Evolutionary conservation across 2,329 filamentous ascomycete genomes (phyloP), one percentile per base, ranked within the genome.

Genomic region (Colletotrichum gigasporum): DNA sequence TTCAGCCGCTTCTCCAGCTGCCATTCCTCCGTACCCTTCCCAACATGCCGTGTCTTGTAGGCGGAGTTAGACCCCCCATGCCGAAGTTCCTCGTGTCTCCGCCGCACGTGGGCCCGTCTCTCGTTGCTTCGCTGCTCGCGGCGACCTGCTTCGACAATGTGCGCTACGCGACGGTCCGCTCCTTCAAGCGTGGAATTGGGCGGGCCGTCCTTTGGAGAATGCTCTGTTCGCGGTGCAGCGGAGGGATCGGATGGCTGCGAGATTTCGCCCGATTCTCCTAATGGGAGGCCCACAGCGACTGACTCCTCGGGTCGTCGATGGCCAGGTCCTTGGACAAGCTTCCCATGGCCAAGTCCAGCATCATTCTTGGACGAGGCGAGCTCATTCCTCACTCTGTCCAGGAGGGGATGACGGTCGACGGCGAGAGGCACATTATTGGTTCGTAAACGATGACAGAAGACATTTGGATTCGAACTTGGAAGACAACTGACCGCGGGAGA

Each of bases 221-320:
- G 26, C 55, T 20, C 34, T 62, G 57, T 28, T 65, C 35, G 28
- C 57, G 35, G 56, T 30, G 7, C n/a, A n/a, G n/a, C n/a, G n/a
- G n/a, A n/a, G n/a, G n/a, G n/a, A n/a, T n/a, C n/a, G n/a, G n/a
- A n/a, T n/a, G n/a, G n/a, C n/a, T n/a, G n/a, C n/a, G n/a, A n/a
- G n/a, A n/a, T n/a, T n/a, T n/a, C n/a, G n/a, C n/a, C n/a, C n/a
- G n/a, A n/a, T n/a, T n/a, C n/a, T n/a, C n/a, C n/a, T n/a, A n/a
- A n/a, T n/a, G n/a, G n/a, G n/a, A 16, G 14, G 8, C 41, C 20
- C 20, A 18, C 12, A 47, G 48, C 37, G 6, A 44, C n/a, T 10
- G 22, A 55, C 3, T 35, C 11, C 1, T 47, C 30, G 18, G 52
- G 47, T 10, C 11, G 18, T n/a, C 9, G 22, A 45, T 16, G 42